These are phyloP conservation scores for Oryza australiensis DNA, from an alignment of 176 grass and related monocot species.

Conservation along the genomic window DNA sequence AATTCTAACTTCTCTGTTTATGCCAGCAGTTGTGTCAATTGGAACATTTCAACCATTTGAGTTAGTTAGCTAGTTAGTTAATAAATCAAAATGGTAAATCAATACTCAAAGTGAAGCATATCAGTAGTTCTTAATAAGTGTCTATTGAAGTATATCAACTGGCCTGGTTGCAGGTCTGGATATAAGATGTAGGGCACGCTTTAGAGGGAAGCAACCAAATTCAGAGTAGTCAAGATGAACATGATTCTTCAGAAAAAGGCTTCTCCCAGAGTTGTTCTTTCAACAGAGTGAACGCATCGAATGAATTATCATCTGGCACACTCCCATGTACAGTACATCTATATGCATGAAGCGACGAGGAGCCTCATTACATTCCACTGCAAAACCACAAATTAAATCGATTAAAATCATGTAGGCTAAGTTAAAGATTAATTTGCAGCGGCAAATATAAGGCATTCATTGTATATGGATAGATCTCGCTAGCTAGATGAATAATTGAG, in stretches of 20 bases:
- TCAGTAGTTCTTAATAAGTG: neutral
- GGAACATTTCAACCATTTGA: neutral
- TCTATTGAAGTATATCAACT: neutral
- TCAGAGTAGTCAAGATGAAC: slow-evolving; percentile 45
- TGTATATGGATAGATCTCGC: neutral
- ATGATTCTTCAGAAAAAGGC: slow-evolving; percentile 18
- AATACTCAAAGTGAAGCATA: neutral
- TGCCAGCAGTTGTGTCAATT: too few species aligned
- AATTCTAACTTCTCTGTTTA: too few species aligned
- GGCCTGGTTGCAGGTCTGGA: slow-evolving; percentile 1
- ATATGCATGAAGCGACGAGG: neutral
- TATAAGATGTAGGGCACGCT: neutral
- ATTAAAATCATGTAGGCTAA: neutral
- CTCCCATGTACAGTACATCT: slow-evolving; percentile 16
- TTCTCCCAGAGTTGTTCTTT: neutral
- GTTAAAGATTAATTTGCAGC: neutral
- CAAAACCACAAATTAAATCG: neutral
- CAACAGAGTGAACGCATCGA: too few species aligned
- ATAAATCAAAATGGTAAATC: neutral
- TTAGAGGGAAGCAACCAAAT: slow-evolving; percentile 23
- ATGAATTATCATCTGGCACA: slow-evolving; percentile 21
- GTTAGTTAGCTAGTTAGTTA: neutral
- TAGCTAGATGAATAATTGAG: neutral
- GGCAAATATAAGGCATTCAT: neutral
- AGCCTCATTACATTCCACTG: neutral